phyloP scores from a whole-genome alignment of 352 stramenopile species.

The Pythium rishiriense region DNA sequence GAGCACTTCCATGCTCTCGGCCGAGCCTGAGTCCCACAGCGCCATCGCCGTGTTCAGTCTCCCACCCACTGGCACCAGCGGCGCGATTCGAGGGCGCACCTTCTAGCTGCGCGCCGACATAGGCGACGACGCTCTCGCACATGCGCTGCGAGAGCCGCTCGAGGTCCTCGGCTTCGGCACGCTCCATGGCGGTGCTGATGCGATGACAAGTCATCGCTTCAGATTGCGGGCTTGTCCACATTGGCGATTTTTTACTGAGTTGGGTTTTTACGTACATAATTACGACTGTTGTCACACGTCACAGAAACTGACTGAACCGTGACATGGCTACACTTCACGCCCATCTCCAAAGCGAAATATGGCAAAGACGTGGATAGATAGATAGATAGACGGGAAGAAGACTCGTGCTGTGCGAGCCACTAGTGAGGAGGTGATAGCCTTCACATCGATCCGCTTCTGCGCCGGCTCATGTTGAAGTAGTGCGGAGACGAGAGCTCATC shows the following conservation, averaged over 20 bases:
- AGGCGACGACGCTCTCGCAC: constrained; percentile 67
- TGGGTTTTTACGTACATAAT: constrained; percentile 24
- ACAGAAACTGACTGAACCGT: constrained; percentile 8
- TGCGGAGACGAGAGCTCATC: constrained; percentile 24
- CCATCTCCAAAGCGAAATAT: not conserved
- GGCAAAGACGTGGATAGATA: not conserved
- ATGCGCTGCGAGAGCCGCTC: constrained; percentile 61
- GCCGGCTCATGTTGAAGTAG: constrained; percentile 37
- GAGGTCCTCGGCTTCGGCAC: constrained; percentile 54
- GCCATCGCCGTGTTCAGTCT: not conserved
- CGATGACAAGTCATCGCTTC: constrained; percentile 8
- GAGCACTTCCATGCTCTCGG: constrained; percentile 75
- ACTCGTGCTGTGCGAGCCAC: not conserved
- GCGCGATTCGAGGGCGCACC: constrained; percentile 30
- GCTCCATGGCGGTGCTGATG: constrained; percentile 45
- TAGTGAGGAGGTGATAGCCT: not conserved
- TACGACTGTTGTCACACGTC: constrained; percentile 17
- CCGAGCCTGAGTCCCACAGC: constrained; percentile 40
- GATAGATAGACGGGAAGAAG: not conserved
- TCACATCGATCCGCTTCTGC: constrained; percentile 63
- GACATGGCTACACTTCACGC: constrained; percentile 10
- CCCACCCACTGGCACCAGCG: not conserved
- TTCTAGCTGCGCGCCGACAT: constrained; percentile 64
- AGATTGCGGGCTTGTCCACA: constrained; percentile 6
- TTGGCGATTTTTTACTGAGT: not conserved